A percentile compares a stretch with the other conserved stretches of the same genome.
These are phyloP conservation scores for Alternaria longipes DNA, from an alignment of 2,329 filamentous ascomycete genomes.

Conservation along the genomic window DNA sequence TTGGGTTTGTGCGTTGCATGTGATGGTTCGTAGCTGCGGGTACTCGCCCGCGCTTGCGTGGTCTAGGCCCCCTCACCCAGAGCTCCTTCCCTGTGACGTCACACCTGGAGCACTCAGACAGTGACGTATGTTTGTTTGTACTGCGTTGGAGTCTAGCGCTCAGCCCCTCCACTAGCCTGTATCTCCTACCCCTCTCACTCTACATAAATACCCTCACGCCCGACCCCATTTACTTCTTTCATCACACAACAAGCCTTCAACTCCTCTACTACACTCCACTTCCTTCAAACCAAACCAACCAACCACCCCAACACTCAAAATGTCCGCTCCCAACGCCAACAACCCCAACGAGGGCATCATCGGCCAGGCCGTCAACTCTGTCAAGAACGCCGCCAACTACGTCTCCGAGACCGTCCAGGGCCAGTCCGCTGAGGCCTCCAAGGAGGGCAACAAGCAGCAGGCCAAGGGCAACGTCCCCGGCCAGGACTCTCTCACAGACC, in stretches of 20 bases:
- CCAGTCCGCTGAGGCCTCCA: constrained; percentile 64
- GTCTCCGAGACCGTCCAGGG: constrained; percentile 71
- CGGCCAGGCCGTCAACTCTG: constrained; percentile 52
- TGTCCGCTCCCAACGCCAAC: constrained; percentile 57
- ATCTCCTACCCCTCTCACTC: constrained; percentile 8
- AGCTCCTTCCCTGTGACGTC: constrained; percentile 11
- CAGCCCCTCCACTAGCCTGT: constrained; percentile 9
- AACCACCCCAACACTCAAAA: constrained; percentile 42
- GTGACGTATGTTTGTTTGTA: constrained; percentile 15
- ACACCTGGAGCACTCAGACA: background rate
- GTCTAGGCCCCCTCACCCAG: constrained; percentile 15
- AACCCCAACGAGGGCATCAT: constrained; percentile 56
- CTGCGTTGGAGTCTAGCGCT: constrained; percentile 3
- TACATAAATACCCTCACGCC: constrained; percentile 28
- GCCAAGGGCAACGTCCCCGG: constrained; percentile 66
- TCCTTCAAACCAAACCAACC: constrained; percentile 13
- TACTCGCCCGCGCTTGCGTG: constrained; percentile 4
- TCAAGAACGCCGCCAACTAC: constrained; percentile 72
- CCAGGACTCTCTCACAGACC: constrained; percentile 54
- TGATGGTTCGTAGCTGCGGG: constrained; percentile 8
- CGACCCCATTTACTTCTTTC: constrained; percentile 16
- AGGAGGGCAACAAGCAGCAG: constrained; percentile 73
- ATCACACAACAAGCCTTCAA: constrained; percentile 27
- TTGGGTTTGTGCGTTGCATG: constrained; percentile 16
- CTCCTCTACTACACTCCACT: constrained; percentile 7